Evolutionary conservation across 2,329 filamentous ascomycete genomes (phyloP).

Genomic region (Fusarium albidum): DNA sequence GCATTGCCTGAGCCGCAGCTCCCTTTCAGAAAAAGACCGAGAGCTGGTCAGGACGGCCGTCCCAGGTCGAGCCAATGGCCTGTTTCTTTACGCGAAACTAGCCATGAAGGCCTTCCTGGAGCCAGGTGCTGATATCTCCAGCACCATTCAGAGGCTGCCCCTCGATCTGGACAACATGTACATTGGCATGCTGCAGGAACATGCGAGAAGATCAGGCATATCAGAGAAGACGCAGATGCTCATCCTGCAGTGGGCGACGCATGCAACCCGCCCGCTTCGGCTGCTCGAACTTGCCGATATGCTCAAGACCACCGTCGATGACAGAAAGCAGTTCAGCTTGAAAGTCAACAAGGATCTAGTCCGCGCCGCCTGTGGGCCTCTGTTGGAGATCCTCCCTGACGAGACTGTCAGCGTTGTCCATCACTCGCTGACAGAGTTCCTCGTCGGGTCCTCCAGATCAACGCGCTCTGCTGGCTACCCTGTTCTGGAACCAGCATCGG

Average conservation of each 20-base stretch:
- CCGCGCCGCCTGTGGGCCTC: slow-evolving; percentile 27
- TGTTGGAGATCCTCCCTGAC: slow-evolving; percentile 30
- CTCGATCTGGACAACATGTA: slow-evolving; percentile 28
- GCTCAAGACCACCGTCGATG: slow-evolving; percentile 2
- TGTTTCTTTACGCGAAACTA: slow-evolving; percentile 36
- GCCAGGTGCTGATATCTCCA: slow-evolving; percentile 2
- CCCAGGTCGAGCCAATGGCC: slow-evolving; percentile 29
- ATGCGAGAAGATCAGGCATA: slow-evolving; percentile 23
- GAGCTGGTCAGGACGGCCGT: slow-evolving; percentile 21
- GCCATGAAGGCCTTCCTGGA: slow-evolving; percentile 32
- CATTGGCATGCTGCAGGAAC: slow-evolving; percentile 20
- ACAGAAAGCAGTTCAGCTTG: neutral
- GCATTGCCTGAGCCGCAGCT: slow-evolving; percentile 21
- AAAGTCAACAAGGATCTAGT: slow-evolving; percentile 28
- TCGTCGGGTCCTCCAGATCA: slow-evolving; percentile 18
- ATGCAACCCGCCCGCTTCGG: slow-evolving; percentile 28
- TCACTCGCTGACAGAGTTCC: slow-evolving; percentile 34
- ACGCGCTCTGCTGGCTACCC: slow-evolving; percentile 10
- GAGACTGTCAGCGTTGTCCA: slow-evolving; percentile 33
- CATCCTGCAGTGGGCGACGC: slow-evolving; percentile 29
- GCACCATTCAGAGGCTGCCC: slow-evolving; percentile 12
- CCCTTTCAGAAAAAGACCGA: slow-evolving; percentile 29
- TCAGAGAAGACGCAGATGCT: slow-evolving; percentile 17
- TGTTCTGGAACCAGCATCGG: slow-evolving; percentile 12
- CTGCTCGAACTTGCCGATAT: slow-evolving; percentile 33